phyloP scores from a whole-genome alignment of 75 land plant species.

The Pseudotsuga menziesii region DNA sequence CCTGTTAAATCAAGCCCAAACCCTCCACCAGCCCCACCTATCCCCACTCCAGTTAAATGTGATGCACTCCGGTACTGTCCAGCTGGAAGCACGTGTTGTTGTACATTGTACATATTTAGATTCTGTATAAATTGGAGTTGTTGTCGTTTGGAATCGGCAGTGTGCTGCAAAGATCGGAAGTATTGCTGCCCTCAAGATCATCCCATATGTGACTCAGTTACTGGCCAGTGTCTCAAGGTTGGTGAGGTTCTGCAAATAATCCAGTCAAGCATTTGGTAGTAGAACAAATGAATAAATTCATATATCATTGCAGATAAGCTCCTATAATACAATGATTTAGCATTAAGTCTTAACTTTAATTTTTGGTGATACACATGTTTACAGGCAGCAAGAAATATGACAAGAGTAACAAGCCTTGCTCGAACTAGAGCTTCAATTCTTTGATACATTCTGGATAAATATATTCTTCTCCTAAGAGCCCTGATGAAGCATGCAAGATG shows the following conservation, averaged over 20 bases:
- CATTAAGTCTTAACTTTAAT: background rate
- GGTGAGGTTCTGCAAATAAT: background rate
- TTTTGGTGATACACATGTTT: background rate
- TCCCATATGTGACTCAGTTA: constrained; percentile 60
- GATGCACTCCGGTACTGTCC: constrained; percentile 40
- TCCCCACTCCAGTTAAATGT: constrained; percentile 57
- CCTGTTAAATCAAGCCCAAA: constrained; percentile 54
- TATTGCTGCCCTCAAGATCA: constrained; percentile 74
- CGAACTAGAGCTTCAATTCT: constrained; percentile 2
- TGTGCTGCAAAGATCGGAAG: constrained; percentile 59
- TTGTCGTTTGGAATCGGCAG: constrained; percentile 55
- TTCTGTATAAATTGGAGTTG: constrained; percentile 72
- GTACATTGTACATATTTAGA: constrained; percentile 33
- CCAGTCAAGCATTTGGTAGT: too few relatives aligned
- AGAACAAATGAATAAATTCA: too few relatives aligned
- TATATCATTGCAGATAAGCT: too few relatives aligned
- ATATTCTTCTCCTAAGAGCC: background rate
- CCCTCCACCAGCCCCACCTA: constrained; percentile 53
- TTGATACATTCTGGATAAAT: background rate
- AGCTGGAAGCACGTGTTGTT: constrained; percentile 75
- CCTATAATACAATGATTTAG: too few relatives aligned
- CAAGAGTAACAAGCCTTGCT: constrained; percentile 2
- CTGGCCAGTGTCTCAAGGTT: constrained; percentile 67
- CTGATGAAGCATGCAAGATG: background rate
- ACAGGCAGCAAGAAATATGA: constrained; percentile 7